phyloP scores from a whole-genome alignment of 345 rosid genomes.

The Eucalyptus polybractea region DNA sequence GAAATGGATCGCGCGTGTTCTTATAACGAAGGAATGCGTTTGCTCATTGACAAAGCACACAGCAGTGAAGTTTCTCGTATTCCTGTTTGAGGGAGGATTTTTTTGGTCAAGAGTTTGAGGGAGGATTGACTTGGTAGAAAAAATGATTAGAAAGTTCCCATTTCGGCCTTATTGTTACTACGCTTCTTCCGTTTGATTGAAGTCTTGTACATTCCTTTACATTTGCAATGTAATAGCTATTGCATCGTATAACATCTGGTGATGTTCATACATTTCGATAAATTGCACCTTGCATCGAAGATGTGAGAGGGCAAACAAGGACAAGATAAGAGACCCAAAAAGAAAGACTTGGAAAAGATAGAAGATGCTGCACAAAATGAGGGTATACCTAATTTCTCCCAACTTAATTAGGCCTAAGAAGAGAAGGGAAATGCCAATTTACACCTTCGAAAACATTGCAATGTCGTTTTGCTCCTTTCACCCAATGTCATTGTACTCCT shows the following conservation, averaged over 20 bases:
- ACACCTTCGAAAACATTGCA: background rate
- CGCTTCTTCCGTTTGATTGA: background rate
- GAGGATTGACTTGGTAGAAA: background rate
- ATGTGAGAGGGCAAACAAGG: background rate
- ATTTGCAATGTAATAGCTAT: background rate
- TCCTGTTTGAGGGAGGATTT: background rate
- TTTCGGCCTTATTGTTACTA: background rate
- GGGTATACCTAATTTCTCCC: no score
- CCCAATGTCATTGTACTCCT: background rate
- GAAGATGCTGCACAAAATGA: background rate
- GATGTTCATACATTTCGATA: accelerated
- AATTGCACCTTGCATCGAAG: background rate
- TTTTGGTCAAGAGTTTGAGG: no score
- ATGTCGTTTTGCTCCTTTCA: background rate
- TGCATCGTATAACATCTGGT: background rate
- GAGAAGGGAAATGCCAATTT: background rate
- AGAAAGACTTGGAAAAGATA: background rate
- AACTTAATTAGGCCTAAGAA: no score
- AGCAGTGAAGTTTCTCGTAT: background rate
- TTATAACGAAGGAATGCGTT: background rate
- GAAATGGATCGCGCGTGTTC: background rate
- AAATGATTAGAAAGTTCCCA: background rate
- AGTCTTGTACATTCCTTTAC: background rate
- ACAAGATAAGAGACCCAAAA: background rate
- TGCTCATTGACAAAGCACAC: background rate